phyloP scores from a whole-genome alignment of 2,329 filamentous ascomycete genomes.

The Talaromyces verruculosus region DNA sequence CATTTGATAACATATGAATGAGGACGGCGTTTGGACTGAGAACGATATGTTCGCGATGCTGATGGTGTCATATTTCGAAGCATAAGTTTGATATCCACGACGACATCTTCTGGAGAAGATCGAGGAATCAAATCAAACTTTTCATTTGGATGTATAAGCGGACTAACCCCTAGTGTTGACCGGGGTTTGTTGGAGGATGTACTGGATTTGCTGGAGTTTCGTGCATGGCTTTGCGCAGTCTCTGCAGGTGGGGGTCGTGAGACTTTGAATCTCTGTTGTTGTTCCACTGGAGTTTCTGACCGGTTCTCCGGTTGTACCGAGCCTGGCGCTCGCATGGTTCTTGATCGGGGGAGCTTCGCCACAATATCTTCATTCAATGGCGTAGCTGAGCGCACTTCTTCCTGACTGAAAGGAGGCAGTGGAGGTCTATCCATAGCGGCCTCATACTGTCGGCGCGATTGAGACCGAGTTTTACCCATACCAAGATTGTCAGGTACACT shows the following conservation, averaged over 20 bases:
- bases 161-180: conserved; percentile 38
- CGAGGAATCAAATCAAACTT: conserved; percentile 38
- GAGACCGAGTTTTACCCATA: conserved; percentile 45
- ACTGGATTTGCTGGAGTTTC: conserved; percentile 30
- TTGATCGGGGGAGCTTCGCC: neutral
- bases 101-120: conserved; percentile 42
- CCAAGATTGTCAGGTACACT: conserved; percentile 36
- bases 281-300: conserved; percentile 18
- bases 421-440: conserved; percentile 27
- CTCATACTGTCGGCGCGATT: conserved; percentile 39
- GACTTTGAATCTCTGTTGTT: conserved; percentile 12
- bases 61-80: conserved; percentile 38
- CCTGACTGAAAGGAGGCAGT: conserved; percentile 23
- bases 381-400: conserved; percentile 27
- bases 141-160: conserved; percentile 42
- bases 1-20: conserved; percentile 54
- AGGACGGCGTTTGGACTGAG: conserved; percentile 31
- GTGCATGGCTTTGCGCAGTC: conserved; percentile 7
- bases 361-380: conserved; percentile 13
- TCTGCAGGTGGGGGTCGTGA: neutral
- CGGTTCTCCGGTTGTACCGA: conserved; percentile 15
- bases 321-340: conserved; percentile 14
- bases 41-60: conserved; percentile 30
- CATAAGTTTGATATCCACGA: conserved; percentile 42
- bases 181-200: conserved; percentile 34